Base-by-base conservation (phyloP, 352 stramenopile species). In the Phytophthora niederhauseri region DNA sequence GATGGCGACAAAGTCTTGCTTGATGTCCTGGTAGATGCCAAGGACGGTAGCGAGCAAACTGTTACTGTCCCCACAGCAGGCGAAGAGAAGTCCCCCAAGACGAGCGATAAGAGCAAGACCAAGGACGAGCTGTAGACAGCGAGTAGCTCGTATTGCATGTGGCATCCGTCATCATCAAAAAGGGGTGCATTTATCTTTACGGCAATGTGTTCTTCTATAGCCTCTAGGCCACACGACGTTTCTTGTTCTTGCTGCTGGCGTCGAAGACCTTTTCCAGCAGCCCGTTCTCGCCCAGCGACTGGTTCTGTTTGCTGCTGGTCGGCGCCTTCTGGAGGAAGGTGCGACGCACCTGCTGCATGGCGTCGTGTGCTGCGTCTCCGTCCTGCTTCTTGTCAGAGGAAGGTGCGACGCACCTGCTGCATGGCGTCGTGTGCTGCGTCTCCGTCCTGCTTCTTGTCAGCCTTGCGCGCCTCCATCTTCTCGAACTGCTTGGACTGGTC, bases 401-500 rank as follows among this genome's bases (percentile, higher is more conserved):
- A 95, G 53, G 84, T 89, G n/a, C 86, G 87, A 19, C 86, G 85
- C 66, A 95, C 73, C 54, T 89, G 75, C 62, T 76, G 69, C 57
- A 79, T 73, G 17, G 48, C 54, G 45, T 68, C 59, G 34, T 58
- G 53, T 66, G 38, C 24, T 61, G 6, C 53, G 15, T 58, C 34
- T 60, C 45, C 48, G 5, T 31, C 22, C 51, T 64, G 54, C 19
- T 76, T 75, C 55, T 68, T 76, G 59, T 76, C 66, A 7, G 70
- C 69, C 81, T 95, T 95, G 58, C 86, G 86, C 59, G 91, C 81
- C 41, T 92, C 87, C 84, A 96, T 95, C 68, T 92, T 92, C 22
- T 92, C 77, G 57, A 94, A 88, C 69, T 92, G 75, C 61, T 96
- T 96, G 19, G 86, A 91, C 72, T 95, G 85, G 46, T 96, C 86